Conservation (phyloP, 352 stramenopile species). For the Globisporangium viniferum region DNA sequence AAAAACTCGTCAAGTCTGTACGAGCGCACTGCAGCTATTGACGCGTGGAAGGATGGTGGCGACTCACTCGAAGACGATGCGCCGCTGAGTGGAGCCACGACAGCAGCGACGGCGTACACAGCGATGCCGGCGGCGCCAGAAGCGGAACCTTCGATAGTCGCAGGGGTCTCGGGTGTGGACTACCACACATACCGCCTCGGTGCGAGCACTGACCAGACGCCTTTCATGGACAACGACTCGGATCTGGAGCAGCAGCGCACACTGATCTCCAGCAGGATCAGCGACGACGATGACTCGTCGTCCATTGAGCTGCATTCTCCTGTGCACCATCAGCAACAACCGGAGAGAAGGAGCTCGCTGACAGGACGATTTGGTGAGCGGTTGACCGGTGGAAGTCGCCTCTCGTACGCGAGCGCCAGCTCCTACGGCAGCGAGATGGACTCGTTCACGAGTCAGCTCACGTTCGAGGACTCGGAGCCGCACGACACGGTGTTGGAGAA, state of each 20-base stretch:
- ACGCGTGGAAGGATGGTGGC: conserved; percentile 19
- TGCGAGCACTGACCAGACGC: conserved; percentile 12
- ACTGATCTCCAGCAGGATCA: conserved; percentile 20
- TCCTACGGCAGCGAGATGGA: conserved; percentile 29
- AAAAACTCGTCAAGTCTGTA: conserved; percentile 24
- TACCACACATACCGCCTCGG: conserved; percentile 44
- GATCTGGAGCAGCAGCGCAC: conserved; percentile 10
- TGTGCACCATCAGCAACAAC: background rate
- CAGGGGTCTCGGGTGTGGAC: conserved; percentile 32
- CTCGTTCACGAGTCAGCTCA: conserved; percentile 41
- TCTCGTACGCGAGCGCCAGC: conserved; percentile 16
- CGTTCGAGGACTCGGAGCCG: conserved; percentile 23
- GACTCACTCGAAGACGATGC: conserved; percentile 17
- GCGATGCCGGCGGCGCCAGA: conserved; percentile 14
- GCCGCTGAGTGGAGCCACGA: conserved; percentile 22
- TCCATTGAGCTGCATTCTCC: conserved; percentile 10
- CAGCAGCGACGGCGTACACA: conserved; percentile 9
- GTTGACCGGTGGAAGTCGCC: background rate
- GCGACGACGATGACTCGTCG: conserved; percentile 37
- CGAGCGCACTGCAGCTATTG: conserved; percentile 29
- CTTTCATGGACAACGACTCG: conserved; percentile 40
- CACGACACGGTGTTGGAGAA: conserved; percentile 19
- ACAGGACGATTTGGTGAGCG: conserved; percentile 21
- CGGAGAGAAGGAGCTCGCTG: conserved; percentile 33
- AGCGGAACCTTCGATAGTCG: conserved; percentile 43